Evolutionary conservation across 1,284 basidiomycete genomes (phyloP).

Genomic region (Trichosporon sp.): DNA sequence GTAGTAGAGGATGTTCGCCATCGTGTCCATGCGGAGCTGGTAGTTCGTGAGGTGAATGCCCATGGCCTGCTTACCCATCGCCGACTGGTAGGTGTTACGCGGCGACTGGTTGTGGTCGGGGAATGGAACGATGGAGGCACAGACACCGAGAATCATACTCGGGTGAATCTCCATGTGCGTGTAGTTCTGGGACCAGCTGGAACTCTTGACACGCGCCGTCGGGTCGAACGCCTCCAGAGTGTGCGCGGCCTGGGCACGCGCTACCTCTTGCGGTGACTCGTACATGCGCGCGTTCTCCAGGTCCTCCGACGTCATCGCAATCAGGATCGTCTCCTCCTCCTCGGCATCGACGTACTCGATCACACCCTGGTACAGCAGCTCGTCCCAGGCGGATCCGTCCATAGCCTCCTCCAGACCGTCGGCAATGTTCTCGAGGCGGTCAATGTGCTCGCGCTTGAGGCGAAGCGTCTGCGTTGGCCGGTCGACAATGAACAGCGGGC

Average conservation of each 20-base stretch:
- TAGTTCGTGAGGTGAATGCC: conserved; percentile 98
- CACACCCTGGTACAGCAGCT: conserved; percentile 81
- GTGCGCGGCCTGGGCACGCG: conserved; percentile 60
- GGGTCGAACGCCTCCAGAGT: conserved; percentile 69
- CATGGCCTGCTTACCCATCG: conserved; percentile 99
- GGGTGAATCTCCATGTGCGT: conserved; percentile 99
- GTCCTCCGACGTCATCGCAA: conserved; percentile 97
- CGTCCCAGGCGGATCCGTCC: conserved; percentile 75
- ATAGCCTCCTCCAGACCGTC: conserved; percentile 62
- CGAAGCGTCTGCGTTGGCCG: conserved; percentile 73
- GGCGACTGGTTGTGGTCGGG: conserved; percentile 99
- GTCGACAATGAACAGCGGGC: conserved; percentile 96
- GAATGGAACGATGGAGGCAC: conserved; percentile 98
- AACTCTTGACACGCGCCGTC: conserved; percentile 80
- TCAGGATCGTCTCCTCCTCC: conserved; percentile 99
- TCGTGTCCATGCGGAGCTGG: conserved; percentile 96
- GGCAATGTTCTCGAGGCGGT: conserved; percentile 54
- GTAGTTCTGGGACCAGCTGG: conserved; percentile 83
- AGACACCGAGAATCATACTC: conserved; percentile 97
- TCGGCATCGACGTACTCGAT: conserved; percentile 96
- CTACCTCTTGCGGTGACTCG: conserved; percentile 42
- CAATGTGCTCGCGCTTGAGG: conserved; percentile 81
- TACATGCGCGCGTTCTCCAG: conserved; percentile 69
- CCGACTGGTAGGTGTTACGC: conserved; percentile 98
- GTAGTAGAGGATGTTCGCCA: conserved; percentile 97